phyloP scores from a whole-genome alignment of 306 rosid species.

The Ammopiptanthus mongolicus region DNA sequence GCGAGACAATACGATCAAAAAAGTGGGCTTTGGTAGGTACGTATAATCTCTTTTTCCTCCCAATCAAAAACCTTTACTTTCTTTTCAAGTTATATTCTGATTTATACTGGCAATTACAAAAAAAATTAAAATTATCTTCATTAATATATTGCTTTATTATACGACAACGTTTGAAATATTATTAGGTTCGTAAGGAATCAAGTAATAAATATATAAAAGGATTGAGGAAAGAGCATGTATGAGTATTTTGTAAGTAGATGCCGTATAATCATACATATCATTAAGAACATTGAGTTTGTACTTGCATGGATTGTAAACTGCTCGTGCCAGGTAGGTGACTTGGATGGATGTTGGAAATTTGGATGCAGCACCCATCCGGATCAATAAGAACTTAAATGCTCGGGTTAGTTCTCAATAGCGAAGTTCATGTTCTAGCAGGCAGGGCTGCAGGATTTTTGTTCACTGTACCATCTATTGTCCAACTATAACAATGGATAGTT shows the following conservation, averaged over 20 bases:
- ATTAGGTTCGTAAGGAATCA: no score
- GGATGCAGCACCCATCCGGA: background rate
- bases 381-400: background rate
- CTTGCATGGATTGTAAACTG: background rate
- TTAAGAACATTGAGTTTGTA: background rate
- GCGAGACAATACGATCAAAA: background rate
- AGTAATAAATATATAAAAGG: background rate
- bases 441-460: no score
- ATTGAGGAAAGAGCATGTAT: background rate
- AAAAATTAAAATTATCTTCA: no score
- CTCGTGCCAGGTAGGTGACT: background rate
- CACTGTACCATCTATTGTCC: no score
- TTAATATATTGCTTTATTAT: no score
- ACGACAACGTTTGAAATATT: background rate
- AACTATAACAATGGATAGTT: no score
- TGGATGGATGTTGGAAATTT: no score
- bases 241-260: background rate
- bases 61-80: background rate
- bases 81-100: background rate
- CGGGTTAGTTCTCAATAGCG: background rate
- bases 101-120: background rate
- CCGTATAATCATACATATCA: background rate
- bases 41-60: background rate
- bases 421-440: no score
- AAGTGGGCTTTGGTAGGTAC: slow-evolving; percentile 25